A percentile compares a stretch with the other conserved stretches of the same genome.
These are phyloP conservation scores for Arabidopsis hybrid DNA, from an alignment of 441 rosid species.

Conservation along the genomic window DNA sequence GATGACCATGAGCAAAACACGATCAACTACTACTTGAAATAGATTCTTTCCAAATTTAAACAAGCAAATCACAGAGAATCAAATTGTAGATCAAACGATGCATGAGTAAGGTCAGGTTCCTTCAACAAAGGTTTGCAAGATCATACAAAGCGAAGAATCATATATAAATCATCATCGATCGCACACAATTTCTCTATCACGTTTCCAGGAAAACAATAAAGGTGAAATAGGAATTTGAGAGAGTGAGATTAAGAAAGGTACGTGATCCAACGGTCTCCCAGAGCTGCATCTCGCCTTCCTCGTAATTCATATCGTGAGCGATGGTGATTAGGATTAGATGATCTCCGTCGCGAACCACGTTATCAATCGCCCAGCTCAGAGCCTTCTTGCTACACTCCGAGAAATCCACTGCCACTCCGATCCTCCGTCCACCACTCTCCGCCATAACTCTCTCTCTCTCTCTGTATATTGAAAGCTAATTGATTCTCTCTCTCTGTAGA, in stretches of 20 bases:
- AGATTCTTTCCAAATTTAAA: background rate
- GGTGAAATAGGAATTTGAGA: background rate
- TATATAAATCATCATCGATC: background rate
- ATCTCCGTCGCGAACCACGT: conserved; percentile 76
- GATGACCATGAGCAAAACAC: background rate
- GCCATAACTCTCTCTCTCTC: conserved; percentile 52
- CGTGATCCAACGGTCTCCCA: conserved; percentile 94
- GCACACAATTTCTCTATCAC: background rate
- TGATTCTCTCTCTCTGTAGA: conserved; percentile 14
- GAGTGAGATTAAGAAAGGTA: conserved; percentile 36
- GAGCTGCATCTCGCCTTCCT: conserved; percentile 88
- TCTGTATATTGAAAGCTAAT: background rate
- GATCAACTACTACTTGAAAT: conserved; percentile 5
- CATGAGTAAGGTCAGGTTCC: conserved; percentile 8
- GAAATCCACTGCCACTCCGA: conserved; percentile 97
- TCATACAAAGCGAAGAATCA: background rate
- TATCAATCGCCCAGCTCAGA: conserved; percentile 84
- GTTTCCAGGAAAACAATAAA: background rate
- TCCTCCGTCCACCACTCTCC: conserved; percentile 55
- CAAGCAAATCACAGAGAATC: background rate
- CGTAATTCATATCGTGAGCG: conserved; percentile 65
- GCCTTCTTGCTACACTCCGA: conserved; percentile 85
- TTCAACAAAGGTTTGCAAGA: background rate
- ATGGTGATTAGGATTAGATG: conserved; percentile 72
- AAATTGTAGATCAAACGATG: conserved; percentile 10